phyloP scores from a whole-genome alignment of 2,329 filamentous ascomycete genomes.

The Penicillium digitatum region DNA sequence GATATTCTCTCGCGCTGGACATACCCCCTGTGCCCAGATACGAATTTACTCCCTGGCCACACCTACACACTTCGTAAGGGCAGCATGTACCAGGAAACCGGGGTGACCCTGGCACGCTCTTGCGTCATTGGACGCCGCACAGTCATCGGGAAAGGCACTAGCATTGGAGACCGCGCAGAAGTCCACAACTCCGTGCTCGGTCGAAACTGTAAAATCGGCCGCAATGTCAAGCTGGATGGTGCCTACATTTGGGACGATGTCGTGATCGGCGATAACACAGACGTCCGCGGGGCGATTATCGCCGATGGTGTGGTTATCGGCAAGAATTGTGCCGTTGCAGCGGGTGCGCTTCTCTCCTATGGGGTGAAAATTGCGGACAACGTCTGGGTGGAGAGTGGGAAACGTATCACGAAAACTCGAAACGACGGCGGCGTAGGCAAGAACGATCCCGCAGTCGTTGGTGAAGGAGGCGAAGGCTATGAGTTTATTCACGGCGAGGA shows the following conservation, averaged over 20 bases:
- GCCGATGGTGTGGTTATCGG: slow-evolving; percentile 70
- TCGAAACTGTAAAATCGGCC: slow-evolving; percentile 78
- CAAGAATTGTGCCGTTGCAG: slow-evolving; percentile 62
- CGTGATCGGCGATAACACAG: slow-evolving; percentile 68
- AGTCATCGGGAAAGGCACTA: slow-evolving; percentile 72
- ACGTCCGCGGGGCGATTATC: slow-evolving; percentile 68
- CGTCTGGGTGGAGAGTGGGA: slow-evolving; percentile 42
- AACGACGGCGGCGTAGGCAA: slow-evolving; percentile 42
- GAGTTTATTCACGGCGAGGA: slow-evolving; percentile 65
- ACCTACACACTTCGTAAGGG: slow-evolving; percentile 68
- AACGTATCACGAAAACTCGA: slow-evolving; percentile 45
- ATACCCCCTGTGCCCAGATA: slow-evolving; percentile 84
- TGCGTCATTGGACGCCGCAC: slow-evolving; percentile 65
- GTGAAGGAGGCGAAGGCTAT: slow-evolving; percentile 57
- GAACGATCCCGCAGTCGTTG: slow-evolving; percentile 54
- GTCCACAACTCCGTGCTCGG: slow-evolving; percentile 78
- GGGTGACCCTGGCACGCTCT: slow-evolving; percentile 69
- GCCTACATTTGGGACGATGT: slow-evolving; percentile 87
- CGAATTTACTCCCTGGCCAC: slow-evolving; percentile 74
- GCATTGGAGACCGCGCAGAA: slow-evolving; percentile 66
- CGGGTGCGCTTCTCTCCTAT: slow-evolving; percentile 75
- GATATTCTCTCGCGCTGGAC: slow-evolving; percentile 86
- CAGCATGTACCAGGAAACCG: slow-evolving; percentile 72
- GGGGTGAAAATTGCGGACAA: slow-evolving; percentile 67
- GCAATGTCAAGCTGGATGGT: slow-evolving; percentile 71